Evolutionary conservation across 805 yeast genomes (phyloP).

Genomic region (Cyberlindnera maclurae): DNA sequence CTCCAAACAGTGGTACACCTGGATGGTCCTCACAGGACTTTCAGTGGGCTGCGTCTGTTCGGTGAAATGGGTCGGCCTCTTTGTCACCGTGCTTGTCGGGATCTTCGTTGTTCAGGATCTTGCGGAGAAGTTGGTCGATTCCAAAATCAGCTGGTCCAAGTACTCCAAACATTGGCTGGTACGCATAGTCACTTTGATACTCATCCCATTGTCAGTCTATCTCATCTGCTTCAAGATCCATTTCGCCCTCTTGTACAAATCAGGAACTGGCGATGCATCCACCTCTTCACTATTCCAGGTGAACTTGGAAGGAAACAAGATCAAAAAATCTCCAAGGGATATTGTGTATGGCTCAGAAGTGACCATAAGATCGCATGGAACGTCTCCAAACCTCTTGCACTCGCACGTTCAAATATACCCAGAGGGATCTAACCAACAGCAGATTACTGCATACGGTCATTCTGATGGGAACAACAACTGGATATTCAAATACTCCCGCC

Average conservation of each 20-base stretch:
- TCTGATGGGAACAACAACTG: slow-evolving; percentile 86
- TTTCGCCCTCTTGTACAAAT: slow-evolving; percentile 61
- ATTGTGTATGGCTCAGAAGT: slow-evolving; percentile 47
- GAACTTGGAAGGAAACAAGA: slow-evolving; percentile 60
- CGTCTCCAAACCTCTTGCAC: slow-evolving; percentile 72
- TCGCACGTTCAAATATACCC: slow-evolving; percentile 86
- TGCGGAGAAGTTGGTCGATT: slow-evolving; percentile 32
- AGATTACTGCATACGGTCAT: slow-evolving; percentile 85
- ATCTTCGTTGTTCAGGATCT: slow-evolving; percentile 50
- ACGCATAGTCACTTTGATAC: slow-evolving; percentile 57
- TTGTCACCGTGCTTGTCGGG: slow-evolving; percentile 56
- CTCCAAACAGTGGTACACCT: slow-evolving; percentile 35
- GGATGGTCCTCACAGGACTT: slow-evolving; percentile 58
- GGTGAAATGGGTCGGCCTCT: slow-evolving; percentile 81
- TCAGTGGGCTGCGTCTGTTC: slow-evolving; percentile 80
- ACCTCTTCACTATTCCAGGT: slow-evolving; percentile 89
- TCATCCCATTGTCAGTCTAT: slow-evolving; percentile 67
- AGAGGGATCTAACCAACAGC: slow-evolving; percentile 90
- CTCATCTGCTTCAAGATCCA: slow-evolving; percentile 73
- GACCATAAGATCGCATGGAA: slow-evolving; percentile 55
- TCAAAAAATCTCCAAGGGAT: slow-evolving; percentile 64
- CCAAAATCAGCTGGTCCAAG: slow-evolving; percentile 21
- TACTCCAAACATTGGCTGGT: slow-evolving; percentile 65
- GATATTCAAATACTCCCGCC: slow-evolving; percentile 56
- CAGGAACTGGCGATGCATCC: slow-evolving; percentile 92